Conservation (phyloP, 345 rosid species). For the Syzygium jambos region DNA sequence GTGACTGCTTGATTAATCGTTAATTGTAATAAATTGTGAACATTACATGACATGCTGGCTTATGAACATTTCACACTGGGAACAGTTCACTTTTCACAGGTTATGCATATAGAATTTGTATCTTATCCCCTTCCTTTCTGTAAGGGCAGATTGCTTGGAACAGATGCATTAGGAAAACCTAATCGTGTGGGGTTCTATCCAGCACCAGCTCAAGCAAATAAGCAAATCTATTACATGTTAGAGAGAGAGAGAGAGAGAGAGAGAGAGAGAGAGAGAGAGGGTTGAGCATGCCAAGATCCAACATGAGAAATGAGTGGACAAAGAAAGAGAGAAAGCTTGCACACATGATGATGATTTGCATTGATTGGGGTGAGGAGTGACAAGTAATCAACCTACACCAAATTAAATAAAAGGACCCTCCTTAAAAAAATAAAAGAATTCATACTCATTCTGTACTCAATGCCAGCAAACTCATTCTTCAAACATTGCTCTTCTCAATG, state of each 20-base stretch:
- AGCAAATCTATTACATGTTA: neutral
- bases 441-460: neutral
- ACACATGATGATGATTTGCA: constrained; percentile 16
- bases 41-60: neutral
- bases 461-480: neutral
- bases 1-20: neutral
- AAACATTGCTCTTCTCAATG: neutral
- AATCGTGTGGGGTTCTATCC: neutral
- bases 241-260: neutral
- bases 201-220: neutral
- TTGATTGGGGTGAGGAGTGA: constrained; percentile 31
- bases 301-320: neutral
- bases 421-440: neutral
- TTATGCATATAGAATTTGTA: neutral
- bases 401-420: neutral
- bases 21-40: neutral
- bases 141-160: neutral
- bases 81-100: neutral
- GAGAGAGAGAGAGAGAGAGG: neutral
- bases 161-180: neutral
- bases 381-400: constrained; percentile 18
- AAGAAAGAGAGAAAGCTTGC: neutral
- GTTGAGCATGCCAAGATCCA: neutral
- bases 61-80: neutral
- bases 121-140: neutral